Percentiles rank a stretch among this genome's conserved stretches.
Conservation (phyloP, 2,329 filamentous ascomycete genomes). For the Shiraia sp. region DNA sequence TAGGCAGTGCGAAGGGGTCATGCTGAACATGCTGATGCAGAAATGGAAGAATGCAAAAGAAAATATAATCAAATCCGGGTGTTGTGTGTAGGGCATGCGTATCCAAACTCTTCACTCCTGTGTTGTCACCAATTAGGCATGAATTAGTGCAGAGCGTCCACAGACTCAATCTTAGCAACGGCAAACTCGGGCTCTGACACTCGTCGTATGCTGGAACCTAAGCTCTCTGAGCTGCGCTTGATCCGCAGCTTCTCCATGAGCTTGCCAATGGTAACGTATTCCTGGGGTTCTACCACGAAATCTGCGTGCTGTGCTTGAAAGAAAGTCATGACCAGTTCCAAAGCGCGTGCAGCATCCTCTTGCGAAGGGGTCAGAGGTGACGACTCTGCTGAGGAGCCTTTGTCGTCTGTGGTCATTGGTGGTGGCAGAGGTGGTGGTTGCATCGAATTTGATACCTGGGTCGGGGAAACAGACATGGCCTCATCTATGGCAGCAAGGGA, state of each 20-base stretch:
- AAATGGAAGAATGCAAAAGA: conserved; percentile 19
- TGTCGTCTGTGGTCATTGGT: conserved; percentile 32
- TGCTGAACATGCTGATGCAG: conserved; percentile 38
- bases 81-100: conserved; percentile 19
- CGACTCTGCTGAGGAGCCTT: conserved; percentile 26
- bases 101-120: no score
- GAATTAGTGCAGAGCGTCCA: conserved; percentile 34
- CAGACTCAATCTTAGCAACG: conserved; percentile 33
- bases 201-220: conserved; percentile 39
- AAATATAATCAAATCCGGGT: conserved; percentile 9
- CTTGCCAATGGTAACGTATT: conserved; percentile 77
- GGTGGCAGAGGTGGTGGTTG: conserved; percentile 53
- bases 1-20: conserved; percentile 21
- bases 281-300: conserved; percentile 74
- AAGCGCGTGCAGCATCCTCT: conserved; percentile 81
- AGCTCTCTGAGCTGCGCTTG: conserved; percentile 53
- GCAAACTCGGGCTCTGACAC: conserved; percentile 41
- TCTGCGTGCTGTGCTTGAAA: conserved; percentile 72
- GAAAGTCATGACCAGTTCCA: conserved; percentile 80
- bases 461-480: conserved; percentile 41
- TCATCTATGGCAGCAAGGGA: conserved; percentile 49
- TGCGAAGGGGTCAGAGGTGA: conserved; percentile 69
- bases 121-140: no score
- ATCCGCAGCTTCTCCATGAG: conserved; percentile 84
- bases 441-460: conserved; percentile 48